A percentile compares a stretch with the other conserved stretches of the same genome.
These are phyloP conservation scores for Yamadazyma kitorensis DNA, from an alignment of 805 yeast species.

Conservation along the genomic window DNA sequence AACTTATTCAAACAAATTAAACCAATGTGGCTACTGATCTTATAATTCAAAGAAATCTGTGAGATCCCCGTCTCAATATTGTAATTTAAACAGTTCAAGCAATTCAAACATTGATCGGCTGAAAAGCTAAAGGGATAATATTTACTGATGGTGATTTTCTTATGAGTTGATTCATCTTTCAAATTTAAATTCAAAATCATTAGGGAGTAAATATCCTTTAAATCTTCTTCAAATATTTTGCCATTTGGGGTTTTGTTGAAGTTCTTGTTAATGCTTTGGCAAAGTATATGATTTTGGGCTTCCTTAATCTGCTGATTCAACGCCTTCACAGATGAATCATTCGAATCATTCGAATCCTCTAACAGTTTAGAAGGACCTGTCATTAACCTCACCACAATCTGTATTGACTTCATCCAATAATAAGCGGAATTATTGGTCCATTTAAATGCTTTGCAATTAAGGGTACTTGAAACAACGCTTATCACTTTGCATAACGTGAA, in stretches of 20 bases:
- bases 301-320: no score
- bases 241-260: conserved; percentile 54
- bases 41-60: conserved; percentile 52
- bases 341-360: no score
- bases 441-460: no score
- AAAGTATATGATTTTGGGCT: no score
- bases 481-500: no score
- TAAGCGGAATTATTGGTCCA: no score
- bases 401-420: no score
- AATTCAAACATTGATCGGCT: conserved; percentile 46
- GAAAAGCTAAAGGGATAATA: conserved; percentile 53
- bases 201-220: conserved; percentile 59
- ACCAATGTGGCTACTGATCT: conserved; percentile 51
- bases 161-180: conserved; percentile 6
- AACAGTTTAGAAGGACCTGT: no score
- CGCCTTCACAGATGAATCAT: no score
- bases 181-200: conserved; percentile 39
- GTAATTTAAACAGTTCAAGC: conserved; percentile 50
- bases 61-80: conserved; percentile 49
- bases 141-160: conserved; percentile 22
- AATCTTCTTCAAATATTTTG: conserved; percentile 50
- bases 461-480: neutral
- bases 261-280: conserved; percentile 39
- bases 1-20: conserved; percentile 46
- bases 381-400: no score